Evolutionary conservation across 1,139 yeast genomes (phyloP).

Genomic region (Yamadazyma dushanensis): DNA sequence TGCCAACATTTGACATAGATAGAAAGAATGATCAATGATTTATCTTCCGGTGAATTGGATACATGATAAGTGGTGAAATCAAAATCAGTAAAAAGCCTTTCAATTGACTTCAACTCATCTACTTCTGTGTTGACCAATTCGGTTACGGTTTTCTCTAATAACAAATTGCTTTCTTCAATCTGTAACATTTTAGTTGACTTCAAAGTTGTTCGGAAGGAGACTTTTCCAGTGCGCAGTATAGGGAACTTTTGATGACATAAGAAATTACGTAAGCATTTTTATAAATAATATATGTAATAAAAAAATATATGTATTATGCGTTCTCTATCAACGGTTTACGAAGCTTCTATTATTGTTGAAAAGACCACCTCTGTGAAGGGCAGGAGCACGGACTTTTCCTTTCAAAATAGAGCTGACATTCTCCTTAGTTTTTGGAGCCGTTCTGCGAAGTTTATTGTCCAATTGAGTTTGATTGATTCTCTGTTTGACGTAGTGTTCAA

Average conservation of each 20-base stretch:
- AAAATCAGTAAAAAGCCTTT: slow-evolving; percentile 89
- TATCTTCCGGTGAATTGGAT: slow-evolving; percentile 71
- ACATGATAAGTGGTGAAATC: slow-evolving; percentile 94
- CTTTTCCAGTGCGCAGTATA: too few relatives aligned
- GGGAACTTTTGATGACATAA: background rate
- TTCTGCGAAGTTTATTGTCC: slow-evolving; percentile 12
- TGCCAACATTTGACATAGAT: slow-evolving; percentile 75
- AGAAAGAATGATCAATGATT: slow-evolving; percentile 64
- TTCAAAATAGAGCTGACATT: slow-evolving; percentile 39
- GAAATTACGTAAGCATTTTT: too few relatives aligned
- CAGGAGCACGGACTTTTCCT: slow-evolving; percentile 42
- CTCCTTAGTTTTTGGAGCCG: slow-evolving; percentile 22
- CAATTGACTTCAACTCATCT: slow-evolving; percentile 57
- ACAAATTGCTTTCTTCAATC: slow-evolving; percentile 44
- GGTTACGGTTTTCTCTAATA: slow-evolving; percentile 43
- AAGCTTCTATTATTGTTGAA: slow-evolving; percentile 14
- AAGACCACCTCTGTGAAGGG: slow-evolving; percentile 46
- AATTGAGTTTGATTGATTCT: slow-evolving; percentile 28
- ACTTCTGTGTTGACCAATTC: slow-evolving; percentile 34
- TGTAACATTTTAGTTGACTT: slow-evolving; percentile 33
- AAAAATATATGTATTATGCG: too few relatives aligned
- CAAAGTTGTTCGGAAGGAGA: slow-evolving; percentile 5
- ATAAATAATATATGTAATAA: too few relatives aligned
- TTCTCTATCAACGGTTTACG: slow-evolving; percentile 10
- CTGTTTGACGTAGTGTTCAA: slow-evolving; percentile 39